phyloP scores from a whole-genome alignment of 2,329 filamentous ascomycete species.

The Amauroascus verrucosus region DNA sequence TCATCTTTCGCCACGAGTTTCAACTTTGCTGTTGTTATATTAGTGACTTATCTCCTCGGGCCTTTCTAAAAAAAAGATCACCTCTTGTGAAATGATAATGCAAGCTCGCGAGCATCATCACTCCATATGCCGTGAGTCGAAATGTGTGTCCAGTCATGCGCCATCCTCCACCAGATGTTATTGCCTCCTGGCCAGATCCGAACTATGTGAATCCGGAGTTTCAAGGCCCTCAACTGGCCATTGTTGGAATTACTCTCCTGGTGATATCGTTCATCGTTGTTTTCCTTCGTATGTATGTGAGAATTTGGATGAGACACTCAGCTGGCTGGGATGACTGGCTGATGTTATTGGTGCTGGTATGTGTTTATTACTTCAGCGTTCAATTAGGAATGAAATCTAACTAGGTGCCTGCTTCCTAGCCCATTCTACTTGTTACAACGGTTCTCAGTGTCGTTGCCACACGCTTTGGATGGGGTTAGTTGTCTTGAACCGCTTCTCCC shows the following conservation, averaged over 20 bases:
- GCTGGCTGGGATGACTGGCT: conserved; percentile 19
- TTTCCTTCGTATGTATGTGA: conserved; percentile 18
- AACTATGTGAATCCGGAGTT: conserved; percentile 25
- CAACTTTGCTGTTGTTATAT: not conserved
- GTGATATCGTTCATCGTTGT: conserved; percentile 19
- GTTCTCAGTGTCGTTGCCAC: conserved; percentile 15
- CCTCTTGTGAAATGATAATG: too few species aligned
- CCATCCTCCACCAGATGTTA: conserved; percentile 16
- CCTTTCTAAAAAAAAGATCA: too few species aligned
- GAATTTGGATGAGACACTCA: conserved; percentile 17
- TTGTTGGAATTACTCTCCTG: conserved; percentile 21
- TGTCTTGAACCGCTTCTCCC: not conserved
- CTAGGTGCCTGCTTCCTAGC: conserved; percentile 5
- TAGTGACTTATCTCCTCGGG: not conserved
- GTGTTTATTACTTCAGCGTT: not conserved
- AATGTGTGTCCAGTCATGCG: conserved; percentile 13
- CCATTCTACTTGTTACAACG: conserved; percentile 11
- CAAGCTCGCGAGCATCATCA: too few species aligned
- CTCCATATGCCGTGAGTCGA: not conserved
- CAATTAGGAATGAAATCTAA: not conserved
- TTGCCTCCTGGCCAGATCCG: conserved; percentile 22
- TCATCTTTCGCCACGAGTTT: not conserved
- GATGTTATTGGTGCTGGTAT: conserved; percentile 17
- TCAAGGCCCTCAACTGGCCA: conserved; percentile 20
- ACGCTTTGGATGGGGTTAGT: conserved; percentile 17